Conservation (phyloP, 2,329 filamentous ascomycete species). For the Dryadomyces quercus-mongolicae region DNA sequence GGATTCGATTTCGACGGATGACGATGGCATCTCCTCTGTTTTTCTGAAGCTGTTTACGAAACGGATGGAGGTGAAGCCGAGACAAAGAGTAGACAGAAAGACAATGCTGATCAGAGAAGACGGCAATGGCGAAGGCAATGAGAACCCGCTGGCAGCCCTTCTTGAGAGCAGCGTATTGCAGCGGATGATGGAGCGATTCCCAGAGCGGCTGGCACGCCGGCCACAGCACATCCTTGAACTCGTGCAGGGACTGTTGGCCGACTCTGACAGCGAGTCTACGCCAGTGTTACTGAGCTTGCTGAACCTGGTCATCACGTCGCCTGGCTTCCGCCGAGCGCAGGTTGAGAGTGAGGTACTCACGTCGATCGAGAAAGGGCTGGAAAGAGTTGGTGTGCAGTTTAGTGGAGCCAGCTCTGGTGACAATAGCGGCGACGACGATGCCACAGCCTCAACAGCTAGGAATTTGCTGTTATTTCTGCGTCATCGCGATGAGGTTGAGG, state of each 20-base stretch:
- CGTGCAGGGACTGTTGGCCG: conserved; percentile 45
- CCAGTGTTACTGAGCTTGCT: conserved; percentile 47
- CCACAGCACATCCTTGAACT: conserved; percentile 55
- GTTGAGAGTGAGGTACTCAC: conserved; percentile 28
- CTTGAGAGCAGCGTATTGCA: conserved; percentile 51
- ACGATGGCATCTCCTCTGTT: conserved; percentile 44
- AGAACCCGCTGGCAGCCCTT: conserved; percentile 34
- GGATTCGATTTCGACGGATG: conserved; percentile 33
- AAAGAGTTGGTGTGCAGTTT: conserved; percentile 30
- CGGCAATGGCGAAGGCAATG: conserved; percentile 10
- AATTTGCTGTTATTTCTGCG: conserved; percentile 44
- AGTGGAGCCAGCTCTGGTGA: too few relatives aligned
- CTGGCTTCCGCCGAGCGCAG: conserved; percentile 39
- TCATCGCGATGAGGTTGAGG: conserved; percentile 42
- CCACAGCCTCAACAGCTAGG: conserved; percentile 36
- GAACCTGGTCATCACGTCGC: conserved; percentile 45
- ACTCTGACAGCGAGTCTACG: conserved; percentile 33
- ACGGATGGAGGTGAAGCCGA: conserved; percentile 23
- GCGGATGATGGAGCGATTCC: conserved; percentile 49
- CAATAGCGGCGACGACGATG: conserved; percentile 12
- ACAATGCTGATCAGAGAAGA: conserved; percentile 15
- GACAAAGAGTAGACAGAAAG: conserved; percentile 25
- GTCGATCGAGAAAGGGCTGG: conserved; percentile 36
- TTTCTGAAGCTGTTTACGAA: conserved; percentile 47
- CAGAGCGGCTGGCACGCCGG: conserved; percentile 50